Base-by-base conservation (phyloP, 2,329 filamentous ascomycete species). In the Proliferodiscus dingleyae region DNA sequence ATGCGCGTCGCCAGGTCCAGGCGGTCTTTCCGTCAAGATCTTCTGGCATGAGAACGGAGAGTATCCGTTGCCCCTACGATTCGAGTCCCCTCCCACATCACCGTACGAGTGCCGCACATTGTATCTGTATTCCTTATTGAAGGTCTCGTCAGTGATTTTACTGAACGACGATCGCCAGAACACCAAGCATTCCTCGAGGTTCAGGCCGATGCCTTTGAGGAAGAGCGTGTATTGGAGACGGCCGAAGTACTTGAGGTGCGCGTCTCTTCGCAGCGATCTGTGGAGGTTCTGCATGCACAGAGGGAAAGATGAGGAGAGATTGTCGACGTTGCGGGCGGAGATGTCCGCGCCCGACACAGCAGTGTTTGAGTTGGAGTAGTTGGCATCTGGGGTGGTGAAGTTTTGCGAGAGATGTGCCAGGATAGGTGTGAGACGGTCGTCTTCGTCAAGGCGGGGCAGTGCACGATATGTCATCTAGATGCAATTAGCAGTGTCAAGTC, bases 61-160 rank as follows among this genome's bases (percentile, higher is more conserved):
- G 65, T 96, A 96, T 16, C 91, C 91, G 44, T 86, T 79, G 33
- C 89, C 86, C 43, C 91, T 80, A 24, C 91, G 80, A 63, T 95
- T 96, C 16, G 82, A 76, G 66, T 97, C 91, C 47, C 91, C 91
- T 44, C 93, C 93, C 1, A 97, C 93, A 60, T 97, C 91, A 55
- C 93, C 93, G 65, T 97, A 98, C 1, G 75, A 68, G 74, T 98
- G 91, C n/a, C 90, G 86, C 47, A 97, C 80, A 64, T 98, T 97
- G 75, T 98, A 98, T 36, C 87, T 80, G 70, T 98, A 97, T 64
- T 96, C 89, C 63, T 96, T 97, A 68, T 94, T 94, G 76, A 97
- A 98, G 28, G 84, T 84, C 60, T 97, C 91, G 61, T 97, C 93
- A 0, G 87, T 90, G 53, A 94, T 81, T 55, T 89, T 85, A 64